Base-by-base conservation (phyloP, 371 early-diverging fungal species). In the Syncephalastrum racemosum region DNA sequence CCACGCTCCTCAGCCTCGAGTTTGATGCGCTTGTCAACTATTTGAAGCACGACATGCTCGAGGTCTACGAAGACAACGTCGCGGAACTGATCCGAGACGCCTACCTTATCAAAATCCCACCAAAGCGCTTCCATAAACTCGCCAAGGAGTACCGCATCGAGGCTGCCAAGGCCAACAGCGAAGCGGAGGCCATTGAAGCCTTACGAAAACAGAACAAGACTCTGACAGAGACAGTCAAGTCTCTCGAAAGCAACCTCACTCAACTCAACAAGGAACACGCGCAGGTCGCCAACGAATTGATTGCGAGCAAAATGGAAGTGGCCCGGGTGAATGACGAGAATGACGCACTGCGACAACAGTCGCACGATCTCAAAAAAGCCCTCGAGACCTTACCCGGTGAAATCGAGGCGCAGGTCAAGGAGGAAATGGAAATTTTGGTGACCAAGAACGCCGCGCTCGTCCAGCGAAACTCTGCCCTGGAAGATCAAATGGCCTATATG, bases 1-100 rank as follows among this genome's bases (percentile, higher is more conserved):
- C 88, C 14, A 74, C 65, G 4, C 75, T 98, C 45, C 78, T 96
- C 46, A 80, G 82, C 22, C 78, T 93, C 45, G 90, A 90, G 43
- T 95, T 94, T 62, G 97, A 95, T 57, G 73, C 70, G 8, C 70
- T 96, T 22, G 59, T 95, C 43, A 85, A 90, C 47, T 96, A 85
- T 66, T 75, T 98, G 18, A 95, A 95, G 62, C 79, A 76, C 60
- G 90, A 88, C 18, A 63, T 94, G 24, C 85, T 91, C 64, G 86
- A 88, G 19, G 63, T 73, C 13, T 92, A 86, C 62, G 76, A 50
- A 24, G 75, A 82, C 10, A 62, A 81, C 18, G 58, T 83, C 2
- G 81, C 81, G 40, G 64, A 77, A 54, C 82, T 96, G 41, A 85
- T 96, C n/a, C 66, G 70, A 25, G 92, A 95, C 63, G 93, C 97